Percentiles rank a stretch among this genome's conserved stretches.
Conservation (phyloP, 495 filamentous ascomycete species). For the Penicillium waksmanii region DNA sequence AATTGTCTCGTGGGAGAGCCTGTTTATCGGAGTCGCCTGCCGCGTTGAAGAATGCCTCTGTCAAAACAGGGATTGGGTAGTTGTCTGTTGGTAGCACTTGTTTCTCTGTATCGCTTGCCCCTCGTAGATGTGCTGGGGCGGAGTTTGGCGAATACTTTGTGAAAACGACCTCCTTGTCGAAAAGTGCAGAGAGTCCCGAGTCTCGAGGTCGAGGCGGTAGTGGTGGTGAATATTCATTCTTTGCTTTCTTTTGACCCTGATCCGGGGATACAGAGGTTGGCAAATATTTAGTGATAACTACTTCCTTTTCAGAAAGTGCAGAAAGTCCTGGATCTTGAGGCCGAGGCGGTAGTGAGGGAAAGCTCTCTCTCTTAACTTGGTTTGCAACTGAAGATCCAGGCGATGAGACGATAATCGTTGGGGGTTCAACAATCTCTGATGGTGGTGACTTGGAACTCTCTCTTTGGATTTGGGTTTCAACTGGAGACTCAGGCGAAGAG, state of each 20-base stretch:
- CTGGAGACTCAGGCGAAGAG: neutral
- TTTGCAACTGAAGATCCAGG: neutral
- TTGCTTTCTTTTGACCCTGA: no score
- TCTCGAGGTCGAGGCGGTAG: constrained; percentile 3
- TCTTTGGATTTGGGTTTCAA: neutral
- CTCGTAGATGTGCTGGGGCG: constrained; percentile 4
- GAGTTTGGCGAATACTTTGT: constrained; percentile 17
- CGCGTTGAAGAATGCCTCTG: constrained; percentile 5
- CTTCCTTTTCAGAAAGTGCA: neutral
- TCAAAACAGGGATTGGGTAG: neutral
- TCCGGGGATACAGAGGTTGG: no score
- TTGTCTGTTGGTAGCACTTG: constrained; percentile 8
- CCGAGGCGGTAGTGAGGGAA: neutral
- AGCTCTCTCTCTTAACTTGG: neutral
- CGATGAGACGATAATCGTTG: neutral
- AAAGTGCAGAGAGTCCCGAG: neutral
- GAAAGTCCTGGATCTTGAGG: neutral
- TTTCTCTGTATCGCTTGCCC: constrained; percentile 12
- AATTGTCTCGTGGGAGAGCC: constrained; percentile 7
- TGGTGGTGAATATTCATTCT: neutral
- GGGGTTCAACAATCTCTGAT: no score
- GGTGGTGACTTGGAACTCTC: neutral
- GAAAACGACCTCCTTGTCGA: constrained; percentile 6
- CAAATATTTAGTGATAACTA: neutral
- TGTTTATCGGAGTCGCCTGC: constrained; percentile 10